These are phyloP conservation scores for Penicillium arizonense DNA, from an alignment of 495 filamentous ascomycete species.

Conservation along the genomic window DNA sequence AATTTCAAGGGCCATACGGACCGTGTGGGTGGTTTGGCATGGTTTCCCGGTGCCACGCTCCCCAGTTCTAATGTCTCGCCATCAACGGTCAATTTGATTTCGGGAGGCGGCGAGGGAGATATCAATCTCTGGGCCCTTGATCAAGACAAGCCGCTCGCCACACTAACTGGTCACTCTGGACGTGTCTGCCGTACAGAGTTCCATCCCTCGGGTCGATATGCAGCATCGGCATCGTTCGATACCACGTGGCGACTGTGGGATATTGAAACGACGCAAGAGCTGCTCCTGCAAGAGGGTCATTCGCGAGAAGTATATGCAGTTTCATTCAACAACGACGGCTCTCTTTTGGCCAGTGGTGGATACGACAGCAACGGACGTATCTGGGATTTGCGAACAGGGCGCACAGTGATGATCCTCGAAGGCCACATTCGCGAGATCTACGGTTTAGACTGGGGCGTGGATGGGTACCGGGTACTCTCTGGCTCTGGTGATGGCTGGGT, in stretches of 20 bases:
- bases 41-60: constrained; percentile 83
- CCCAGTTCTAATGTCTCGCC: constrained; percentile 64
- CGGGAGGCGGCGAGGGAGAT: constrained; percentile 85
- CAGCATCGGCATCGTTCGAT: constrained; percentile 92
- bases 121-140: constrained; percentile 89
- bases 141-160: constrained; percentile 78
- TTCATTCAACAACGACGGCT: constrained; percentile 86
- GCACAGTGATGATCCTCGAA: constrained; percentile 94
- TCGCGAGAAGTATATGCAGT: constrained; percentile 87
- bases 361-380: constrained; percentile 92
- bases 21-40: constrained; percentile 84
- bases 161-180: constrained; percentile 79
- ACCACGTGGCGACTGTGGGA: constrained; percentile 99
- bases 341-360: constrained; percentile 83
- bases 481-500: constrained; percentile 94
- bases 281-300: constrained; percentile 92
- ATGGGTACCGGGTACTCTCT: constrained; percentile 84
- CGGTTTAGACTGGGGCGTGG: constrained; percentile 85
- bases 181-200: constrained; percentile 92
- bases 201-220: constrained; percentile 85
- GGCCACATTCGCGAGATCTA: constrained; percentile 93
- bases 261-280: constrained; percentile 75
- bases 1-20: constrained; percentile 79
- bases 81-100: constrained; percentile 79
- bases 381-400: constrained; percentile 93